These are phyloP conservation scores for Solanum hybrid DNA, from an alignment of 305 asterid species.

Conservation along the genomic window DNA sequence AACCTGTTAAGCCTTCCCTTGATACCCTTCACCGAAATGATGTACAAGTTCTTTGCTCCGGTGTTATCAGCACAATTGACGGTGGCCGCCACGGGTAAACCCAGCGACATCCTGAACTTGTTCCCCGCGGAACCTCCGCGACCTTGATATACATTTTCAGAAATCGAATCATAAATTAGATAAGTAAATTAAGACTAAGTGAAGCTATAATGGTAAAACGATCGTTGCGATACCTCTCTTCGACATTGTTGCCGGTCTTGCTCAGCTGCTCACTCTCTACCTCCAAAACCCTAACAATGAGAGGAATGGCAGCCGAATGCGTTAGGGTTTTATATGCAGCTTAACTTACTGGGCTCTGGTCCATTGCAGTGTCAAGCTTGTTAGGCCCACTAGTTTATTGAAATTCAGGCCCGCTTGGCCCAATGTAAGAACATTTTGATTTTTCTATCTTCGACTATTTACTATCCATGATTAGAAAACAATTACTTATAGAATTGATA, in stretches of 20 bases:
- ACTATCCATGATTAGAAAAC: neutral
- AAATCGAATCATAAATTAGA: neutral
- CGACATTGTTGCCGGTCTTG: constrained; percentile 47
- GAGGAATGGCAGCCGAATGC: neutral
- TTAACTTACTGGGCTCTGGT: neutral
- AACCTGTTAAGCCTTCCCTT: constrained; percentile 60
- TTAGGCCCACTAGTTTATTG: neutral
- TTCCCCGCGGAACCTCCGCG: constrained; percentile 78
- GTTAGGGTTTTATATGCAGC: constrained; percentile 21
- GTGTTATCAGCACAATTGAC: constrained; percentile 67
- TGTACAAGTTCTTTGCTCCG: constrained; percentile 59
- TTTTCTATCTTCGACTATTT: neutral
- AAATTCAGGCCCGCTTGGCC: neutral
- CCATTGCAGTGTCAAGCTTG: neutral
- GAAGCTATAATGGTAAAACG: neutral
- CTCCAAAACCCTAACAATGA: neutral
- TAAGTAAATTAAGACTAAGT: neutral
- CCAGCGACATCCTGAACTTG: constrained; percentile 66
- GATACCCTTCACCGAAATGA: constrained; percentile 62
- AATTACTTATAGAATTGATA: too few species aligned
- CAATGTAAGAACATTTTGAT: neutral
- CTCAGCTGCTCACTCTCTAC: neutral
- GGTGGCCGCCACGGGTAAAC: constrained; percentile 70
- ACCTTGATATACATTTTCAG: constrained; percentile 18
- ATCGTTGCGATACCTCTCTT: constrained; percentile 39